phyloP scores from a whole-genome alignment of 768 basidiomycete genomes.

The Boletus eberwhitei region DNA sequence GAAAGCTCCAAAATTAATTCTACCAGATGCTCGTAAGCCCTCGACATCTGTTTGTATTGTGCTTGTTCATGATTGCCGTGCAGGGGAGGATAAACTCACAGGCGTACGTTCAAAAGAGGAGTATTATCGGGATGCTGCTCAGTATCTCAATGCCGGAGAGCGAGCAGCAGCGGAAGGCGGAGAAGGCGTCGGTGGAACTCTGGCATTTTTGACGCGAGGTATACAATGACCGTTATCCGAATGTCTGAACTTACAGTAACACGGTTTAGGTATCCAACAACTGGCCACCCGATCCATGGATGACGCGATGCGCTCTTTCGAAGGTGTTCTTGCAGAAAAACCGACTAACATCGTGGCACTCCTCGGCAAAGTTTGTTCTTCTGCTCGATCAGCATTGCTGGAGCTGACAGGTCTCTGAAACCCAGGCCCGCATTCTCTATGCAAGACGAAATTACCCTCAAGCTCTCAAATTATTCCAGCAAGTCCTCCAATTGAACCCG shows the following conservation, averaged over 20 bases:
- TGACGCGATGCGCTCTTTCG: conserved; percentile 78
- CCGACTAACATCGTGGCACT: conserved; percentile 87
- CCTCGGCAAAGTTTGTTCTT: conserved; percentile 66
- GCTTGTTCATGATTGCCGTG: neutral
- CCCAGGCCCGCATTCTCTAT: conserved; percentile 80
- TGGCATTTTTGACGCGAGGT: conserved; percentile 69
- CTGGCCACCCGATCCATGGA: conserved; percentile 79
- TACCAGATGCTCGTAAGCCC: conserved; percentile 68
- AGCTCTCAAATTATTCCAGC: conserved; percentile 83
- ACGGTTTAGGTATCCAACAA: conserved; percentile 67
- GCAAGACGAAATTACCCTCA: conserved; percentile 71
- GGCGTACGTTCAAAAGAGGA: conserved; percentile 63
- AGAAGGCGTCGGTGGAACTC: conserved; percentile 51
- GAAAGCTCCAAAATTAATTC: conserved; percentile 76
- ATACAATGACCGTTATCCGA: conserved; percentile 10
- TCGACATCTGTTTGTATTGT: neutral
- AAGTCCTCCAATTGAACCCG: conserved; percentile 74
- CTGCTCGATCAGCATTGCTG: neutral
- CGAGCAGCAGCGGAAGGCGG: conserved; percentile 55
- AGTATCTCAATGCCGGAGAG: conserved; percentile 60
- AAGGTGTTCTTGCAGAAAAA: conserved; percentile 69
- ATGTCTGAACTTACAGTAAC: neutral
- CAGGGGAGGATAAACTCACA: conserved; percentile 64
- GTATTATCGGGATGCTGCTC: conserved; percentile 66
- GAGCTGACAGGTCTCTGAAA: neutral